These are phyloP conservation scores for Allomyces macrogynus DNA, from an alignment of 192 early-diverging fungal genomes.

Conservation along the genomic window DNA sequence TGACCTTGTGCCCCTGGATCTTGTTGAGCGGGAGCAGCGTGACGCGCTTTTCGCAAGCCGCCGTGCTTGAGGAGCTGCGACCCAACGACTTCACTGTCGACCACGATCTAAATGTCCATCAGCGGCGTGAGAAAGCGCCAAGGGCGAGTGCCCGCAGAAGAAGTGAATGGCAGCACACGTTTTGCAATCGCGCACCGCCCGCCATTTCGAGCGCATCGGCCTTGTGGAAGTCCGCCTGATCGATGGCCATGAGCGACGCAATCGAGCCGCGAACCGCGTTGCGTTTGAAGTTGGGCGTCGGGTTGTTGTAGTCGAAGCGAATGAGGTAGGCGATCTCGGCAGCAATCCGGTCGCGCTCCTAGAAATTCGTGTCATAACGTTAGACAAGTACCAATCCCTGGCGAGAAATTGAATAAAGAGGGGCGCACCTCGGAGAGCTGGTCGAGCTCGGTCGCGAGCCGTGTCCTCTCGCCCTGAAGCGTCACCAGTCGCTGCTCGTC, in stretches of 20 bases:
- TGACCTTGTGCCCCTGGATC: conserved; percentile 34
- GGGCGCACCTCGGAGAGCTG: conserved; percentile 16
- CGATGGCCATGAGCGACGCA: conserved; percentile 69
- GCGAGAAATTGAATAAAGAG: not conserved
- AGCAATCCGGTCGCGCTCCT: conserved; percentile 5
- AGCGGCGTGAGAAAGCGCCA: not conserved
- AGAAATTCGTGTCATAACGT: conserved; percentile 8
- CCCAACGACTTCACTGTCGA: conserved; percentile 65
- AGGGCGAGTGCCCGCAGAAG: not conserved
- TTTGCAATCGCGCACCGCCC: conserved; percentile 78
- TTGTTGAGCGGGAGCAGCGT: conserved; percentile 96
- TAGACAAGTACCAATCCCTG: not conserved
- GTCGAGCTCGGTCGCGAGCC: not conserved
- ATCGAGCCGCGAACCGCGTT: conserved; percentile 76
- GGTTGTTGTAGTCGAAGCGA: conserved; percentile 69
- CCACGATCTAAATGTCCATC: conserved; percentile 43
- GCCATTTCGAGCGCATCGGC: conserved; percentile 78
- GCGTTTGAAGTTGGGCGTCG: conserved; percentile 70
- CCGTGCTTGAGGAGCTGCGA: conserved; percentile 62
- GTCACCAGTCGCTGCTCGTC: too few relatives aligned
- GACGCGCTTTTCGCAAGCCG: conserved; percentile 46
- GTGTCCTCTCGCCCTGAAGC: not conserved
- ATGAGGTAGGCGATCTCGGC: conserved; percentile 15
- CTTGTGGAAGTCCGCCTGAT: conserved; percentile 36
- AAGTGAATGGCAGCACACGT: conserved; percentile 18